Evolutionary conservation across 345 rosid species (phyloP).

Genomic region (Brassica nigra): DNA sequence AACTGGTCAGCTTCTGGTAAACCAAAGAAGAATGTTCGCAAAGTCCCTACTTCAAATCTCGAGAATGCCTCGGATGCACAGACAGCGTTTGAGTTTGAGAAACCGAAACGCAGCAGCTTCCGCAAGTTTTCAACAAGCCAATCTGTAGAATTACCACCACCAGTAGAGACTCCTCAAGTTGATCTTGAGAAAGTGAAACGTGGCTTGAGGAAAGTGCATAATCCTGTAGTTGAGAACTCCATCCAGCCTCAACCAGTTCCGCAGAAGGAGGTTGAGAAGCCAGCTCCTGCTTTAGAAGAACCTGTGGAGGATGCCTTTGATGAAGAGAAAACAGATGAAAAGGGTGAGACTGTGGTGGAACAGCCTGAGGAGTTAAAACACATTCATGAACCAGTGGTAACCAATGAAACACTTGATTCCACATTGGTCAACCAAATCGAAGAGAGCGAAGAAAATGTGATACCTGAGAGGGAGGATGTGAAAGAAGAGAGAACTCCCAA

Average conservation of each 20-base stretch:
- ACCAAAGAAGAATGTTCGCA: slow-evolving; percentile 64
- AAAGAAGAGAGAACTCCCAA: slow-evolving; percentile 52
- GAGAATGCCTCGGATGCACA: slow-evolving; percentile 45
- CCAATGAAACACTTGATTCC: slow-evolving; percentile 42
- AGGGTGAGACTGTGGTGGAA: slow-evolving; percentile 21
- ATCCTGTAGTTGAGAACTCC: slow-evolving; percentile 60
- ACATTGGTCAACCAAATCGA: slow-evolving; percentile 30
- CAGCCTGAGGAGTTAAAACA: slow-evolving; percentile 43
- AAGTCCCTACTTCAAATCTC: slow-evolving; percentile 58
- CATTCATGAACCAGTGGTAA: slow-evolving; percentile 41
- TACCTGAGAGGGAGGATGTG: slow-evolving; percentile 40
- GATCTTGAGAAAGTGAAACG: slow-evolving; percentile 92
- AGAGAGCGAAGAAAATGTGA: slow-evolving; percentile 37
- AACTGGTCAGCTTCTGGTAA: slow-evolving; percentile 76
- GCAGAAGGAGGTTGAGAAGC: slow-evolving; percentile 58
- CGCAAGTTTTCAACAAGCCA: slow-evolving; percentile 59
- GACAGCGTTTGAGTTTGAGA: slow-evolving; percentile 58
- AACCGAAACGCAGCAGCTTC: slow-evolving; percentile 65
- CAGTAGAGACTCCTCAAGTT: slow-evolving; percentile 65
- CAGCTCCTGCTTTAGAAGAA: slow-evolving; percentile 55
- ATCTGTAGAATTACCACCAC: slow-evolving; percentile 46
- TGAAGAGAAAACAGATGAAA: slow-evolving; percentile 45
- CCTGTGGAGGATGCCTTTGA: slow-evolving; percentile 27
- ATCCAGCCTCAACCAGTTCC: slow-evolving; percentile 53
- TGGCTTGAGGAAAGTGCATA: slow-evolving; percentile 79